A percentile compares a stretch with the other conserved stretches of the same genome.
phyloP scores from a whole-genome alignment of 75 land plant species.

The Pinus tabuliformis region DNA sequence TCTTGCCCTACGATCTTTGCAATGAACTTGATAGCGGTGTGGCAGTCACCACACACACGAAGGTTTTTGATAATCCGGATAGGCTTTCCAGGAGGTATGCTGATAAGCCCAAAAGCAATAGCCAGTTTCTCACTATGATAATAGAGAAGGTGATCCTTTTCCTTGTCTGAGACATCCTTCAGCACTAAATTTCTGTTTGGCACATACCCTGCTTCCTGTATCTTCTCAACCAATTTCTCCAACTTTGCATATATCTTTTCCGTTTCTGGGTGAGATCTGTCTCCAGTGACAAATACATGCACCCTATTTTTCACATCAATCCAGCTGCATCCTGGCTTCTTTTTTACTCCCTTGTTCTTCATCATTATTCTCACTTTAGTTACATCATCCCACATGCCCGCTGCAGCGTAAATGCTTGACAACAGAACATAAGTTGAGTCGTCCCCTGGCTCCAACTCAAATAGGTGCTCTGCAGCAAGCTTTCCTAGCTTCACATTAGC shows the following conservation, averaged over 20 bases:
- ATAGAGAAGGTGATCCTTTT: slow-evolving; percentile 2
- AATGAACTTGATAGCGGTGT: slow-evolving; percentile 11
- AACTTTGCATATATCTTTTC: slow-evolving; percentile 14
- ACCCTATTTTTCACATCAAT: slow-evolving; percentile 12
- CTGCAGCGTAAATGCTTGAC: slow-evolving; percentile 12
- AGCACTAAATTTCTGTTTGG: slow-evolving; percentile 9
- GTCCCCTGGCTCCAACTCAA: slow-evolving; percentile 12
- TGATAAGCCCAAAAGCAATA: slow-evolving; percentile 17
- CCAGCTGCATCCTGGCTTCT: slow-evolving; percentile 12
- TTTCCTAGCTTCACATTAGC: slow-evolving; percentile 7
- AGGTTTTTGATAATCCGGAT: slow-evolving; percentile 9
- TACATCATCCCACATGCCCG: slow-evolving; percentile 7
- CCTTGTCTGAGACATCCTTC: slow-evolving; percentile 11
- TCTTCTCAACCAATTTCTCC: slow-evolving; percentile 1
- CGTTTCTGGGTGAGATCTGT: slow-evolving; percentile 15
- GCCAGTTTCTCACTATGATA: slow-evolving; percentile 17
- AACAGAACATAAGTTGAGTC: slow-evolving; percentile 8
- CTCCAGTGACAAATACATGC: slow-evolving; percentile 22
- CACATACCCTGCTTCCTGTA: slow-evolving; percentile 14
- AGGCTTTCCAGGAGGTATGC: not conserved
- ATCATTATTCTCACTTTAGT: slow-evolving; percentile 4
- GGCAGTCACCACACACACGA: slow-evolving; percentile 8
- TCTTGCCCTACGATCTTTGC: not conserved
- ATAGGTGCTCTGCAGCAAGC: slow-evolving; percentile 8
- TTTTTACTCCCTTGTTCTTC: slow-evolving; percentile 3